These are phyloP conservation scores for Phyllosticta ampelicida DNA, from an alignment of 2,329 filamentous ascomycete species.

Conservation along the genomic window DNA sequence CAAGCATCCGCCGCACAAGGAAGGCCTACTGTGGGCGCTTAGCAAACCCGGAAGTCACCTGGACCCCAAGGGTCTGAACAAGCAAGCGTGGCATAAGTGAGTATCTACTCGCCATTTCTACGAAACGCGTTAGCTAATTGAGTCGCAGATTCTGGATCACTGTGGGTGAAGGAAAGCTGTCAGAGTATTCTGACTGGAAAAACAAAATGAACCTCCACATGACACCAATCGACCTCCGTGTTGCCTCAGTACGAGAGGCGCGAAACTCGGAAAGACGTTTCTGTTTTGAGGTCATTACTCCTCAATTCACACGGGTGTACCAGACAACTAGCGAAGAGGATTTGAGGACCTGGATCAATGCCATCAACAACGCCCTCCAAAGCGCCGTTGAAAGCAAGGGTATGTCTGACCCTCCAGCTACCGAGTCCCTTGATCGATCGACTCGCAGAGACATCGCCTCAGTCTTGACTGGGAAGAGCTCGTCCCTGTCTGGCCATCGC, in stretches of 20 bases:
- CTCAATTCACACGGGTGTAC: constrained; percentile 90
- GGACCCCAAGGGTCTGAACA: constrained; percentile 89
- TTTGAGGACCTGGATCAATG: constrained; percentile 91
- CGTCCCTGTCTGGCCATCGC: constrained; percentile 53
- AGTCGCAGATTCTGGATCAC: constrained; percentile 85
- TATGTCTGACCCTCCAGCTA: constrained; percentile 36
- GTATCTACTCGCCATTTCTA: constrained; percentile 25
- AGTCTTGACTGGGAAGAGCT: constrained; percentile 83
- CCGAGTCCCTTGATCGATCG: constrained; percentile 44
- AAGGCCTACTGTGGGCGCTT: constrained; percentile 88
- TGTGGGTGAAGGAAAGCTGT: constrained; percentile 88
- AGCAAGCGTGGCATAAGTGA: constrained; percentile 98
- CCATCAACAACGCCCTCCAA: constrained; percentile 95
- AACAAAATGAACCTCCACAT: constrained; percentile 93
- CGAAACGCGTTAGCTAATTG: constrained; percentile 17
- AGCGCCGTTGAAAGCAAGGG: constrained; percentile 74
- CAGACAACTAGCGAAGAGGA: constrained; percentile 97
- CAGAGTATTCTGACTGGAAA: constrained; percentile 99
- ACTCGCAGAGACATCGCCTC: constrained; percentile 81
- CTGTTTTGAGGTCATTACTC: constrained; percentile 97
- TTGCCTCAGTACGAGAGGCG: constrained; percentile 93
- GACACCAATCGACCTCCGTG: constrained; percentile 92
- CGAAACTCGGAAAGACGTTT: constrained; percentile 90
- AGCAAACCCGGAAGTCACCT: constrained; percentile 89
- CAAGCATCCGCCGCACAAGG: constrained; percentile 61